Evolutionary conservation across 1,284 basidiomycete species (phyloP), one percentile per base, ranked within the genome.

Genomic region (Pseudozyma sp.): DNA sequence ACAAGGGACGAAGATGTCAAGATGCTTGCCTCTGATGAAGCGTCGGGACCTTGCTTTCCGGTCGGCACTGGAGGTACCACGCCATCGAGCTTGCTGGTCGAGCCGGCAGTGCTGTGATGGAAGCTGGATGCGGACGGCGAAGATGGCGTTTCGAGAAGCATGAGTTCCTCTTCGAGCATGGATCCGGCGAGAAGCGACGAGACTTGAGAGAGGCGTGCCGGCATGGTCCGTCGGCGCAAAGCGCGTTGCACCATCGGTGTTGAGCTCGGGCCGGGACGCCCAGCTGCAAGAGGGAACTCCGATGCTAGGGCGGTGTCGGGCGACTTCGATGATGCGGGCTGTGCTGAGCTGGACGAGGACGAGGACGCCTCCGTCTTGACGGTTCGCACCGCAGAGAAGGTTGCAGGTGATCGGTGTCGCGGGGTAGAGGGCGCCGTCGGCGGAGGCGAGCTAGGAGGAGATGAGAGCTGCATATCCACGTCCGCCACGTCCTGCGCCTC

Each of bases 141-240:
- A 4, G 53, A 46, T 5, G 59, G 17, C 9, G 55, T 30, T 13
- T 74, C 76, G 11, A 69, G 58, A 52, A 60, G 31, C 19, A 73
- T 45, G 17, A 80, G 65, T 42, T 80, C 77, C 24, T 77, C 78
- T 39, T 80, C 78, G 4, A 77, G 58, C 54, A 51, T 65, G 16
- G 68, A 70, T 0, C 78, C 78, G 9, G 77, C 77, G 14, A 80
- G 55, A 1, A 80, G 62, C 30, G 64, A 69, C 17, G 77, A 79
- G 29, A 79, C 75, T 39, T 72, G 63, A 7, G 60, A 48, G 11
- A 79, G 49, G 5, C 77, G 57, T 0, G 75, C 71, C 1, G 77
- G 77, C 77, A 79, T 74, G 35, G 54, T 67, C 11, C 71, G 49
- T 14, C 71, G 52, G 7, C 67, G 60, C 24, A 60, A 69, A n/a